Evolutionary conservation across 805 yeast genomes (phyloP), one percentile per base, ranked within the genome.

Genomic region (Suhomyces canberraensis): DNA sequence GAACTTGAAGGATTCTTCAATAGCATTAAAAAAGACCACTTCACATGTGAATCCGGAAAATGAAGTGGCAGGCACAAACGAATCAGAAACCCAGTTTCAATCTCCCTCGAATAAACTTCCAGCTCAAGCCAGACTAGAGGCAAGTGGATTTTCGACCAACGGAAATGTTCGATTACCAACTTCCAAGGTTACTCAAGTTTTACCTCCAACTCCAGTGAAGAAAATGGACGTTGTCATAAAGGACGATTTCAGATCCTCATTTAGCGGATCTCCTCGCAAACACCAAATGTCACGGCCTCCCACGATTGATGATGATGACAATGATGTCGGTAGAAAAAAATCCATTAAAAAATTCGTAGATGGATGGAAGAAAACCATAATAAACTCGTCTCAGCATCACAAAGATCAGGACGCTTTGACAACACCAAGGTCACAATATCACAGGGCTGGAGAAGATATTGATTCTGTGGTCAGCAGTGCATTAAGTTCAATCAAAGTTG

Each of bases 171-270:
- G 65, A 58, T 49, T 81, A 53, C 86, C 79, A 25, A 53, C 72
- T 42, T 51, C 79, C 52, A 48, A 67, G 50, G 58, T 72, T 46
- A 31, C 56, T 47, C 44, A 51, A 22, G 68, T 84, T 11, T 58
- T 78, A 5, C 88, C 90, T 2, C 76, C 81, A 3, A 81, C 89
- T 0, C 90, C 87, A 0, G 78, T 77, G 7, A 81, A 75, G 51
- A 79, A 76, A 44, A 72, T 79, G 71, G 81, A 76, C 24, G 52
- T 52, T 42, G 49, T 45, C 11, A 40, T 58, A 27, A 46, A 41
- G 36, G 31, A 26, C 14, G 37, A 14, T 17, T 35, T 25, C 36
- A 37, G 37, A 43, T 20, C 16, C 31, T 36, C 45, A 13, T 38
- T 44, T 18, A 39, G 36, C 25, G 40, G 39, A 6, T 37, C 50